These are phyloP conservation scores for Entoloma clypeatum DNA, from an alignment of 1,284 basidiomycete species.

Conservation along the genomic window DNA sequence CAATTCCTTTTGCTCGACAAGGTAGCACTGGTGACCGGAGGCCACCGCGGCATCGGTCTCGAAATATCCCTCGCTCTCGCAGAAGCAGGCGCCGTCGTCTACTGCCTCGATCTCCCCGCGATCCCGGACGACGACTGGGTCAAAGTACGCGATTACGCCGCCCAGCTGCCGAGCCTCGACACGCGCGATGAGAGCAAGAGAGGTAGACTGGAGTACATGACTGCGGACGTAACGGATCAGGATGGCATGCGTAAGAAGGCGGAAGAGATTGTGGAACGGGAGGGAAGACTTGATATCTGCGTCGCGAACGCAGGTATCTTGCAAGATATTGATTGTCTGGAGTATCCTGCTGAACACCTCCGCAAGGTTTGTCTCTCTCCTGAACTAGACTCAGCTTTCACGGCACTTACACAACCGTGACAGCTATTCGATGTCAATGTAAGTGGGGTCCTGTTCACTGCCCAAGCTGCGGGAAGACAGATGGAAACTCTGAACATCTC, in stretches of 20 bases:
- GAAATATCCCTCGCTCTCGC: conserved; percentile 68
- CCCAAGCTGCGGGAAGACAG: conserved; percentile 71
- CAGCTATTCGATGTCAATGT: conserved; percentile 72
- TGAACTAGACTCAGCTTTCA: background rate
- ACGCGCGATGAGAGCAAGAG: conserved; percentile 17
- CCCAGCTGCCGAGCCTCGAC: conserved; percentile 46
- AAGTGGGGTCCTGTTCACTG: conserved; percentile 71
- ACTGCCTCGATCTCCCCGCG: conserved; percentile 48
- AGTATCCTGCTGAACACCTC: conserved; percentile 66
- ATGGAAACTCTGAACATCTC: conserved; percentile 64
- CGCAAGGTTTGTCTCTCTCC: conserved; percentile 54
- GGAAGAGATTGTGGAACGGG: conserved; percentile 53
- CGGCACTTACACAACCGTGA: conserved; percentile 1
- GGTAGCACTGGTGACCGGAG: conserved; percentile 51
- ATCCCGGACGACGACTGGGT: conserved; percentile 46
- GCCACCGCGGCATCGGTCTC: conserved; percentile 66
- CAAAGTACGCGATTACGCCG: conserved; percentile 48
- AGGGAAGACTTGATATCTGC: conserved; percentile 63
- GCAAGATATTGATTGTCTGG: conserved; percentile 56
- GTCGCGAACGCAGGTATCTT: conserved; percentile 74
- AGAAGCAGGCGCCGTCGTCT: conserved; percentile 51
- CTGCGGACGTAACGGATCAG: conserved; percentile 62
- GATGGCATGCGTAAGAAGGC: conserved; percentile 47
- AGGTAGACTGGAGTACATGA: conserved; percentile 61
- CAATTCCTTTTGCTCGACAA: conserved; percentile 44